Evolutionary conservation across 2,329 filamentous ascomycete genomes (phyloP).

Genomic region (Colletotrichum navitas): DNA sequence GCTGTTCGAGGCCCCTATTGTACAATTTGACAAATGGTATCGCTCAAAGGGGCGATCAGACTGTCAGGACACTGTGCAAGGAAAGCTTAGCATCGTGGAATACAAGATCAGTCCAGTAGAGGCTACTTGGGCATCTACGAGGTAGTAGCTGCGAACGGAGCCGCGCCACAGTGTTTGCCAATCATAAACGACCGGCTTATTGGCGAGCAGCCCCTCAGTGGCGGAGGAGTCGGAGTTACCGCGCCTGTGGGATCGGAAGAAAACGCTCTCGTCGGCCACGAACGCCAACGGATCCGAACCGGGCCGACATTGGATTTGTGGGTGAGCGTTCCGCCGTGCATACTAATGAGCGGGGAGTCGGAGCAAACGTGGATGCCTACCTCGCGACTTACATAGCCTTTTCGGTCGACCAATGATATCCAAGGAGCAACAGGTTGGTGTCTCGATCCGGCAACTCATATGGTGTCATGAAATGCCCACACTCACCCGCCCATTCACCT

Average conservation of each 20-base stretch:
- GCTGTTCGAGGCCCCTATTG: not conserved
- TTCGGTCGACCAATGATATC: not conserved
- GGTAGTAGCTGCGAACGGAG: not conserved
- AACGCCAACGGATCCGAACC: not conserved
- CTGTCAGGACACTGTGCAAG: not conserved
- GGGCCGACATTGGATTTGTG: not conserved
- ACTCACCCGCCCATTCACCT: no score
- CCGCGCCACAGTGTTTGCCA: not conserved
- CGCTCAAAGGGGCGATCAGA: not conserved
- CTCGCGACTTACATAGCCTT: no score
- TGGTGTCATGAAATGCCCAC: not conserved
- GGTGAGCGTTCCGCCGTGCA: not conserved
- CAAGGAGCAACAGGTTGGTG: no score
- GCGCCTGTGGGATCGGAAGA: no score
- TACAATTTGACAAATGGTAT: no score
- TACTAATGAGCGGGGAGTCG: not conserved
- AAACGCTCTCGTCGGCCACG: not conserved
- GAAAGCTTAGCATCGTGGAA: not conserved
- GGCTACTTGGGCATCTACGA: not conserved
- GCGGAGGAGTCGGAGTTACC: no score
- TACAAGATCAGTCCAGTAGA: not conserved
- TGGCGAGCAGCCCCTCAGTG: not conserved
- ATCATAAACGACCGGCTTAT: not conserved
- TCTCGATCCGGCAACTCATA: slow-evolving; percentile 1
- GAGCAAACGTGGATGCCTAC: not conserved